phyloP scores from a whole-genome alignment of 176 grass and related monocot genomes.

The Pharus latifolius region DNA sequence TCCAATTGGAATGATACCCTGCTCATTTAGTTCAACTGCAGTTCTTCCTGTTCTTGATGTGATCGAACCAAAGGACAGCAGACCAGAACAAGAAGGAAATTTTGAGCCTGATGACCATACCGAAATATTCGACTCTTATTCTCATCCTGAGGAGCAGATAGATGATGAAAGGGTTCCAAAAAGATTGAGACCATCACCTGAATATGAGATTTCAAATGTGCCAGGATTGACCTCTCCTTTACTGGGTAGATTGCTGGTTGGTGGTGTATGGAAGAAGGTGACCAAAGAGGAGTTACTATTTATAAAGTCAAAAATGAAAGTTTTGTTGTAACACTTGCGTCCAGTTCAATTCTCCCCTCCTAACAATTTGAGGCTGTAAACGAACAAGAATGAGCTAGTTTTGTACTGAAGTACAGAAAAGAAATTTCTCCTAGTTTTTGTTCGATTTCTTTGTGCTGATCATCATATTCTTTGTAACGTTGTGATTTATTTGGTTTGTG shows the following conservation, averaged over 20 bases:
- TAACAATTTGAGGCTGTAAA: not conserved
- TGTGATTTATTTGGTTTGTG: too few species aligned
- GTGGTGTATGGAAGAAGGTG: slow-evolving; percentile 50
- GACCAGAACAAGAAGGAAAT: slow-evolving; percentile 5
- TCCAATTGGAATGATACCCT: slow-evolving; percentile 71
- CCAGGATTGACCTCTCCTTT: slow-evolving; percentile 6
- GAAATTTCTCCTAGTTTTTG: too few species aligned
- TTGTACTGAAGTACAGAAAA: too few species aligned
- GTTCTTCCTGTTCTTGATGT: slow-evolving; percentile 53
- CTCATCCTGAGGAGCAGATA: not conserved
- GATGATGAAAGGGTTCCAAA: slow-evolving; percentile 14
- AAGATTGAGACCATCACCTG: slow-evolving; percentile 17
- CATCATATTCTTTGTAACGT: too few species aligned
- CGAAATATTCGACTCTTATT: slow-evolving; percentile 14
- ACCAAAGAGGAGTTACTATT: slow-evolving; percentile 38
- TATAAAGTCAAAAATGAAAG: slow-evolving; percentile 23
- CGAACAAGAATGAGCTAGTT: not conserved
- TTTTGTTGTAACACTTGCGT: slow-evolving; percentile 10
- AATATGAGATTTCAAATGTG: slow-evolving; percentile 18
- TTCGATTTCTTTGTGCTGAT: too few species aligned
- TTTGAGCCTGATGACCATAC: slow-evolving; percentile 4
- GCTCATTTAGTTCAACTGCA: slow-evolving; percentile 78
- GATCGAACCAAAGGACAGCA: not conserved
- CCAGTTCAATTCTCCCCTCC: not conserved
- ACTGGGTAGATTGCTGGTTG: slow-evolving; percentile 40